phyloP scores from a whole-genome alignment of 2,329 filamentous ascomycete genomes.

The Calonectria hawksworthii region DNA sequence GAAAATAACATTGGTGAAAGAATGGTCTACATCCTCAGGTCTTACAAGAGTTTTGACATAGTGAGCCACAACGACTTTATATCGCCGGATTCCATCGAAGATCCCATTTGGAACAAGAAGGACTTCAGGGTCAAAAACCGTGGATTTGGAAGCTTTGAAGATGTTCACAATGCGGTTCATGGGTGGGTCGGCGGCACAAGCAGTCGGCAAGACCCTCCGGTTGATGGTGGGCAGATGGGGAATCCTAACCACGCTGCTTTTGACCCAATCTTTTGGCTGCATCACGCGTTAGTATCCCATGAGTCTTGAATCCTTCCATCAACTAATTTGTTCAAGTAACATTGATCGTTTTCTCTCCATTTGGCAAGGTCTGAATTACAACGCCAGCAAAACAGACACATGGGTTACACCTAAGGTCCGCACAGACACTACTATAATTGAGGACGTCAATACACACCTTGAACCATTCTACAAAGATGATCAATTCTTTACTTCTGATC shows the following conservation, averaged over 20 bases:
- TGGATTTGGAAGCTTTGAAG: neutral
- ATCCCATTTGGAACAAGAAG: neutral
- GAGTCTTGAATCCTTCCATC: too few species aligned
- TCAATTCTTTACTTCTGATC: neutral
- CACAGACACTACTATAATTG: neutral
- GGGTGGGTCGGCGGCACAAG: neutral
- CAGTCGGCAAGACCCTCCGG: neutral
- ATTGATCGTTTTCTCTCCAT: neutral
- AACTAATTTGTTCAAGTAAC: neutral
- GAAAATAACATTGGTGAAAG: neutral
- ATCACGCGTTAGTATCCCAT: neutral
- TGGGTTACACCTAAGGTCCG: neutral
- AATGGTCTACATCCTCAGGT: neutral
- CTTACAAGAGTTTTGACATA: neutral
- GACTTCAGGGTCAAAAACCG: neutral
- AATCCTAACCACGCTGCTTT: too few species aligned
- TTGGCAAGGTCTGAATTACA: neutral
- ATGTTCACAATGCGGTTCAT: neutral
- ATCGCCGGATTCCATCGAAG: neutral
- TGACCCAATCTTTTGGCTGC: neutral
- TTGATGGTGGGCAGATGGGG: too few species aligned
- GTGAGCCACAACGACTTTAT: neutral
- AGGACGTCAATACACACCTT: neutral
- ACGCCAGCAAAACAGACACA: neutral
- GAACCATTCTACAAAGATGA: neutral